phyloP scores from a whole-genome alignment of 1,284 basidiomycete genomes.

The Leccinum holopus region DNA sequence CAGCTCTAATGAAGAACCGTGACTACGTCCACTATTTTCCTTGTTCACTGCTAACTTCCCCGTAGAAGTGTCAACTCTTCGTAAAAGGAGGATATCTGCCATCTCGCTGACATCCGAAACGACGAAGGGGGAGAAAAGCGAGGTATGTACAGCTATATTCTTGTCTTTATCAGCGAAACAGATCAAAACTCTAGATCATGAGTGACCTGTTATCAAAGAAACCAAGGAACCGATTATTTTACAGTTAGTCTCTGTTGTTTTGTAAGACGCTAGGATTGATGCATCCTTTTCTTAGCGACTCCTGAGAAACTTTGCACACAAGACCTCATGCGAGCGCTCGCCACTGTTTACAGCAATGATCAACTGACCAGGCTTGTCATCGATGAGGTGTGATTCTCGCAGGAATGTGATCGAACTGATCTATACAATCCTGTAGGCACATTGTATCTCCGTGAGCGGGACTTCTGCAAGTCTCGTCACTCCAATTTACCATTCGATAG shows the following conservation, averaged over 20 bases:
- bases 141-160: constrained; percentile 43
- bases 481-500: constrained; percentile 36
- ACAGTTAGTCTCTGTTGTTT: constrained; percentile 49
- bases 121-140: constrained; percentile 47
- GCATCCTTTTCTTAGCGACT: constrained; percentile 46
- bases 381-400: constrained; percentile 61
- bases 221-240: constrained; percentile 66
- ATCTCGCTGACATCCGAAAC: constrained; percentile 72
- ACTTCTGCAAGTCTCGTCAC: neutral
- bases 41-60: constrained; percentile 7
- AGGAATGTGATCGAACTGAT: neutral
- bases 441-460: constrained; percentile 74
- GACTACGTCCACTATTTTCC: constrained; percentile 19
- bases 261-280: constrained; percentile 4
- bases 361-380: constrained; percentile 72
- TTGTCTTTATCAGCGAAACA: neutral
- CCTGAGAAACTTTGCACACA: constrained; percentile 68
- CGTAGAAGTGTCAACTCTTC: constrained; percentile 67
- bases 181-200: constrained; percentile 47
- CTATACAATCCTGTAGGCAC: constrained; percentile 50
- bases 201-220: constrained; percentile 61
- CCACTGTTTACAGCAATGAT: constrained; percentile 49
- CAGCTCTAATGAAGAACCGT: constrained; percentile 87
- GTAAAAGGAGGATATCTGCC: constrained; percentile 54
- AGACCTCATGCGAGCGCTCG: constrained; percentile 55